These are phyloP conservation scores for Debaryomyces castellii DNA, from an alignment of 805 yeast genomes.

Conservation along the genomic window DNA sequence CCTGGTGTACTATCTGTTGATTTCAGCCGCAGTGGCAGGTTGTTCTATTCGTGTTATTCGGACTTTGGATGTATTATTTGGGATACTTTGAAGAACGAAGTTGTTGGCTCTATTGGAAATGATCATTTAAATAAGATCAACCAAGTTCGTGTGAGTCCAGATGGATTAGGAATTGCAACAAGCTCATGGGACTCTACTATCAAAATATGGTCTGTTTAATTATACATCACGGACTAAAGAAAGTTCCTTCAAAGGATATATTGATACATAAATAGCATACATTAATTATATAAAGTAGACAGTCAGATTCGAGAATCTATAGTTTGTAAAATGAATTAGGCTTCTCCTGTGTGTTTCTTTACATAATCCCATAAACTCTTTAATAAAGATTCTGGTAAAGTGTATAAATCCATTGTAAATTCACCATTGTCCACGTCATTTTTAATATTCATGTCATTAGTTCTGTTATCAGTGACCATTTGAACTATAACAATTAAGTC, in stretches of 20 bases:
- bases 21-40: constrained; percentile 70
- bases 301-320: neutral
- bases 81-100: constrained; percentile 68
- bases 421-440: constrained; percentile 97
- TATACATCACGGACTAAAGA: too few relatives aligned
- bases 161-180: constrained; percentile 76
- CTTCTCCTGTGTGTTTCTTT: constrained; percentile 56
- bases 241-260: constrained; percentile 1
- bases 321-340: constrained; percentile 7
- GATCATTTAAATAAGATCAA: constrained; percentile 59
- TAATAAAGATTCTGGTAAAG: constrained; percentile 86
- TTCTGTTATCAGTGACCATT: constrained; percentile 94
- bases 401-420: constrained; percentile 92
- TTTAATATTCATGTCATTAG: constrained; percentile 92
- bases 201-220: constrained; percentile 55
- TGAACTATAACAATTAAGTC: constrained; percentile 93
- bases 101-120: constrained; percentile 59
- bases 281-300: constrained; percentile 1
- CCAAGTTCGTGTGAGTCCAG: constrained; percentile 64
- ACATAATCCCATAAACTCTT: constrained; percentile 95
- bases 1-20: constrained; percentile 75
- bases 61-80: constrained; percentile 74
- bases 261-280: constrained; percentile 6
- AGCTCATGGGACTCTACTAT: constrained; percentile 80
- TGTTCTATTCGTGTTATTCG: constrained; percentile 72